Evolutionary conservation across 164 flowering plant species (phyloP), one percentile per base, ranked within the genome.

Genomic region (grape (Vitis vinifera)): DNA sequence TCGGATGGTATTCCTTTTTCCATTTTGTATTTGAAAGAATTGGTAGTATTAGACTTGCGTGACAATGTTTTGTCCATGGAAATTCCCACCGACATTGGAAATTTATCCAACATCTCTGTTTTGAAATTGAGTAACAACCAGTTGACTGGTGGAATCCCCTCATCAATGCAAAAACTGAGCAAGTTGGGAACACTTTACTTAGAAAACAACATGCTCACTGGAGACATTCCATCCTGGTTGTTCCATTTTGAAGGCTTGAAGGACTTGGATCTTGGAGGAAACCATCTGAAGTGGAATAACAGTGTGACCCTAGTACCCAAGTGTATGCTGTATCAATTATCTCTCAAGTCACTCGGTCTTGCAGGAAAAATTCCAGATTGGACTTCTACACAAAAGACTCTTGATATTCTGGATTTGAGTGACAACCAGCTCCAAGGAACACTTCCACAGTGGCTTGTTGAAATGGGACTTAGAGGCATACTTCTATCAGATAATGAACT

Each of bases 371-470:
- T 85, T 12, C 91, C 91, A 9, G 3, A 16, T 13, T 87, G 87
- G 88, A 56, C 85, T 64, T 77, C 87, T 2, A 66, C 66, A 12
- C 87, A 79, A 71, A 82, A 71, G 10, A 58, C 11, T 68, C 81
- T 85, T 15, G 30, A 70, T 66, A 73, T 75, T 73, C 72, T 85
- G 69, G 91, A 87, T 69, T 71, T 87, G 68, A 85, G 91, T 58
- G 66, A 72, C 23, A 87, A 84, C 66, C 17, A 75, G 37, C 77
- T 85, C 4, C 30, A 78, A 53, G 89, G 91, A 61, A 63, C 53
- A 3, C 71, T 83, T 48, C 89, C 84, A 0, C 27, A 31, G 10
- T 85, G 91, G 89, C 82, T 78, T 57, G 79, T 78, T 29, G 75
- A 79, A 55, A 56, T 71, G 65, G 65, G 74, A 10, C 29, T 81